Evolutionary conservation across 495 filamentous ascomycete species (phyloP).

Genomic region (Cudoniella acicularis): DNA sequence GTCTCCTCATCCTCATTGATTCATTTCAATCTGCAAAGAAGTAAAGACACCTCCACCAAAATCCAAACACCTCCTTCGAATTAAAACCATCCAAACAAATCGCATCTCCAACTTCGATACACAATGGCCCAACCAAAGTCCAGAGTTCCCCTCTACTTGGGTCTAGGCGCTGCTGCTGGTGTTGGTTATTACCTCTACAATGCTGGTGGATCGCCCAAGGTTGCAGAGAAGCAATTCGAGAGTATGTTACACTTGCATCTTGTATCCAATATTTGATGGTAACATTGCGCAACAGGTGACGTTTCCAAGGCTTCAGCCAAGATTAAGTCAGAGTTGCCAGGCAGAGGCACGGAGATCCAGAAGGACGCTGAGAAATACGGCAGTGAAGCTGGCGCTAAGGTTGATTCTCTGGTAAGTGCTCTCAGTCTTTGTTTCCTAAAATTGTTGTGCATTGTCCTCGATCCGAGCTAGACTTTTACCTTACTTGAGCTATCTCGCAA

Average conservation of each 20-base stretch:
- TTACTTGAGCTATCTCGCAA: not conserved
- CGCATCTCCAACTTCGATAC: conserved; percentile 19
- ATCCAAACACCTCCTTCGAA: conserved; percentile 6
- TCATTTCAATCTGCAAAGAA: too few relatives aligned
- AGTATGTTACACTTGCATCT: conserved; percentile 49
- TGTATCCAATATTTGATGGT: conserved; percentile 4
- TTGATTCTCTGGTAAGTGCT: conserved; percentile 52
- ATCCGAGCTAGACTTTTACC: not conserved
- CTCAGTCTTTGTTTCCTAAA: not conserved
- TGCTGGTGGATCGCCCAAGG: conserved; percentile 77
- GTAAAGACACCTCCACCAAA: not conserved
- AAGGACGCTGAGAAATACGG: conserved; percentile 47
- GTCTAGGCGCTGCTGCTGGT: conserved; percentile 59
- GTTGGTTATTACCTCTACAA: conserved; percentile 89
- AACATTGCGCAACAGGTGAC: conserved; percentile 47
- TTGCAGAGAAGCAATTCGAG: conserved; percentile 77
- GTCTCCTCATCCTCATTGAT: not conserved
- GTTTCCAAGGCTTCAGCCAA: conserved; percentile 58
- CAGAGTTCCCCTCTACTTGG: conserved; percentile 53
- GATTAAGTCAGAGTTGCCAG: conserved; percentile 59
- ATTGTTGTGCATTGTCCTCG: not conserved
- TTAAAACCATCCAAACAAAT: not conserved
- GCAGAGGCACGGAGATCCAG: conserved; percentile 45
- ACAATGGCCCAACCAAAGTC: conserved; percentile 49
- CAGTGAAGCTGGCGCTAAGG: conserved; percentile 46